Conservation (phyloP, 768 basidiomycete species). For the Termitomyces sp. region DNA sequence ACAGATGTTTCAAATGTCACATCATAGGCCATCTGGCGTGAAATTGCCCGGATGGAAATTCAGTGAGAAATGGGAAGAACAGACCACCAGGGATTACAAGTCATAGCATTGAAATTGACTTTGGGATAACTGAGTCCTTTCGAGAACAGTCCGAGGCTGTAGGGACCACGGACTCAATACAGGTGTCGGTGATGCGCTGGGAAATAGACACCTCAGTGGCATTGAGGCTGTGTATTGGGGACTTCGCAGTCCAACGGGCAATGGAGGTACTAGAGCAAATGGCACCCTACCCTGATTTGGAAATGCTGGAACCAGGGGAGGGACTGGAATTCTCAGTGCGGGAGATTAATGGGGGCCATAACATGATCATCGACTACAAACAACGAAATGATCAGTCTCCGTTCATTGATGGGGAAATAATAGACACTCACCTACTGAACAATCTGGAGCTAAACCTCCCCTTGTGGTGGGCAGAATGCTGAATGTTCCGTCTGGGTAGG, state of each 20-base stretch:
- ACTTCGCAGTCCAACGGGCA: slow-evolving; percentile 1
- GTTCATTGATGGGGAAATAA: too few relatives aligned
- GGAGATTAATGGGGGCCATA: neutral
- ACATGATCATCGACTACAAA: neutral
- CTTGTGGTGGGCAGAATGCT: too few relatives aligned
- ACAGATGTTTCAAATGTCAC: neutral
- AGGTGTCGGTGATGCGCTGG: neutral
- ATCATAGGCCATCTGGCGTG: neutral
- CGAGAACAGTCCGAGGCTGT: too few relatives aligned
- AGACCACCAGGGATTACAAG: slow-evolving; percentile 12
- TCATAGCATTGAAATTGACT: neutral
- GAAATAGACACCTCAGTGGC: neutral
- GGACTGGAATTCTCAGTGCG: neutral
- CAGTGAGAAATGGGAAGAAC: slow-evolving; percentile 18
- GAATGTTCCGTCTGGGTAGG: too few relatives aligned
- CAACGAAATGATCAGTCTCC: neutral
- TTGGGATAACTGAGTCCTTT: too few relatives aligned
- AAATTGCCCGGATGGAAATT: neutral
- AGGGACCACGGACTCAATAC: too few relatives aligned
- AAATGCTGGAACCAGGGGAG: neutral
- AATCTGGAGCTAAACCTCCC: too few relatives aligned
- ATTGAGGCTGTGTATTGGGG: neutral
- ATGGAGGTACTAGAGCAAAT: neutral
- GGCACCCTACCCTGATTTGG: neutral
- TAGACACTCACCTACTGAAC: too few relatives aligned